These are phyloP conservation scores for Neofusicoccum ribis DNA, from an alignment of 2,329 filamentous ascomycete species.

Conservation along the genomic window DNA sequence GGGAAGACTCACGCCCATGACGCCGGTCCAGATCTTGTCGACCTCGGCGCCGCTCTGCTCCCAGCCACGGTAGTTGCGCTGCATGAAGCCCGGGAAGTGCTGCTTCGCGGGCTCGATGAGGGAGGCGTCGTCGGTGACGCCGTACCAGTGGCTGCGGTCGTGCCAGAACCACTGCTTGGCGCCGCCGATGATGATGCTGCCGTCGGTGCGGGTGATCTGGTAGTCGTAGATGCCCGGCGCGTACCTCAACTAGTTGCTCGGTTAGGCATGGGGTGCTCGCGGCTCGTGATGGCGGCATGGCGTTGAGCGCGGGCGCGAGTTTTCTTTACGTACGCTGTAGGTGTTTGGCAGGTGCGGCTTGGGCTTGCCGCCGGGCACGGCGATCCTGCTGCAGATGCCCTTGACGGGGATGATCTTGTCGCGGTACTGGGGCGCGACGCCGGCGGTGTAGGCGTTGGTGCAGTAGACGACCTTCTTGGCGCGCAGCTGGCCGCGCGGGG, in stretches of 20 bases:
- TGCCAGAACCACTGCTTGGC: conserved; percentile 37
- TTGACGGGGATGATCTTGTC: conserved; percentile 38
- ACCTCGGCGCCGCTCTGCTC: conserved; percentile 43
- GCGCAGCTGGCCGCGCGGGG: conserved; percentile 27
- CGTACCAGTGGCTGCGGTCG: conserved; percentile 45
- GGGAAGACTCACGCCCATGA: conserved; percentile 29
- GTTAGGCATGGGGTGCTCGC: background rate
- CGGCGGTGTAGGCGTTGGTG: conserved; percentile 32
- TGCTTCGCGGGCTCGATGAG: conserved; percentile 42
- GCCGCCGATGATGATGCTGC: conserved; percentile 49
- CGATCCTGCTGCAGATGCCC: conserved; percentile 29
- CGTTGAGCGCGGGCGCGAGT: background rate
- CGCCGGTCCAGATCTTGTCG: conserved; percentile 47
- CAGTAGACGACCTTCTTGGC: conserved; percentile 29
- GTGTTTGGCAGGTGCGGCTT: conserved; percentile 28
- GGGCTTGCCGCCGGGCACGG: conserved; percentile 3
- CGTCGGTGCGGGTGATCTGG: conserved; percentile 47
- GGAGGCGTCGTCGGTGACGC: conserved; percentile 49
- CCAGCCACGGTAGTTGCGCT: conserved; percentile 52
- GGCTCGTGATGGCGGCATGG: background rate
- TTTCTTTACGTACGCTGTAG: conserved; percentile 27
- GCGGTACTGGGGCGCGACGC: conserved; percentile 34
- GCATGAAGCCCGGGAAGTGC: conserved; percentile 54
- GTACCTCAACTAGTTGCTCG: conserved; percentile 1
- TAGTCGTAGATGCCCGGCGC: conserved; percentile 34